Evolutionary conservation across 192 early-diverging fungal genomes (phyloP).

Genomic region (Gamsiella multidivaricata): DNA sequence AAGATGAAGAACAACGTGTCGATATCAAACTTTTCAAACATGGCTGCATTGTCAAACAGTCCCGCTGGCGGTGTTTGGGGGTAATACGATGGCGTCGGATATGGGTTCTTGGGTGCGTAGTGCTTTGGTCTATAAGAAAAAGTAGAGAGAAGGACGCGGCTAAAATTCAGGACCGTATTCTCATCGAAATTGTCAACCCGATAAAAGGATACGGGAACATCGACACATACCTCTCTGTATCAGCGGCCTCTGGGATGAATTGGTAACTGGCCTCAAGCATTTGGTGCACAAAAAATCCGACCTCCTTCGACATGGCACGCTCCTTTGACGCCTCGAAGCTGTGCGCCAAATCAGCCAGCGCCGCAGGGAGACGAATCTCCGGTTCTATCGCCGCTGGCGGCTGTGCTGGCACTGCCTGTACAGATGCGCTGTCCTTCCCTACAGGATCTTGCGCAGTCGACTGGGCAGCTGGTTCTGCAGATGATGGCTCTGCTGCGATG

Average conservation of each 20-base stretch:
- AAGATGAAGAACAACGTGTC: conserved; percentile 98
- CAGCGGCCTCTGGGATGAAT: conserved; percentile 83
- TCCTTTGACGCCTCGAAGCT: conserved; percentile 66
- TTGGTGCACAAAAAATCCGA: conserved; percentile 63
- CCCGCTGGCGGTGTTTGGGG: conserved; percentile 82
- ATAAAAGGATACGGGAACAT: not conserved
- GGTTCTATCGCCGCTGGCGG: conserved; percentile 5
- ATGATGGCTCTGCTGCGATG: too few relatives aligned
- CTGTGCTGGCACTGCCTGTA: conserved; percentile 22
- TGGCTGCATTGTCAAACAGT: conserved; percentile 83
- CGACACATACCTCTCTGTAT: conserved; percentile 77
- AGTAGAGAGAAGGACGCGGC: too few relatives aligned
- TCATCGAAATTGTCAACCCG: not conserved
- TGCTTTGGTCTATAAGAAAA: conserved; percentile 67
- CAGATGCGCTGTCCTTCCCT: not conserved
- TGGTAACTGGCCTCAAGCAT: conserved; percentile 90
- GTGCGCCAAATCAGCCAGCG: conserved; percentile 64
- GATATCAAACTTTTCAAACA: conserved; percentile 92
- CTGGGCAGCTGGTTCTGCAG: too few relatives aligned
- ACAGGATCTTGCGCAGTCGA: too few relatives aligned
- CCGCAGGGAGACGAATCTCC: conserved; percentile 63
- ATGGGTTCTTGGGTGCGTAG: conserved; percentile 80
- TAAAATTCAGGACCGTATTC: not conserved
- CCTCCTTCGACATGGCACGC: conserved; percentile 56
- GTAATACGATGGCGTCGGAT: conserved; percentile 91